Conservation (phyloP, 2,329 filamentous ascomycete genomes). For the Domatiomyces catenatus region DNA sequence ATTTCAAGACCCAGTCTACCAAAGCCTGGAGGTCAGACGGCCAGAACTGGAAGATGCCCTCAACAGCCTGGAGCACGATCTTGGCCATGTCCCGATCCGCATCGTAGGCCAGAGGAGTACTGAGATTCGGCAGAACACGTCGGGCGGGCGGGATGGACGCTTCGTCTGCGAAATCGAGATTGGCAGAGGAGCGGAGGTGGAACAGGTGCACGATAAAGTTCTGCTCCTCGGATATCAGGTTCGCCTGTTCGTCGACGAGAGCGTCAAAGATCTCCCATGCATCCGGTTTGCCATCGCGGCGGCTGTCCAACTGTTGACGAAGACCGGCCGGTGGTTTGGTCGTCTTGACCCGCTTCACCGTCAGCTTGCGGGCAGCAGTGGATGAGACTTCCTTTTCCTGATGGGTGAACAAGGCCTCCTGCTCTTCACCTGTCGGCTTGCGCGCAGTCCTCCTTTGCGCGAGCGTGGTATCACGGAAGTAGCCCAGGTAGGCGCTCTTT, state of each 20-base stretch:
- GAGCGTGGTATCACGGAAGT: slow-evolving; percentile 62
- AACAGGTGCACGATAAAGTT: slow-evolving; percentile 97
- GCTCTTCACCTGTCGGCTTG: slow-evolving; percentile 61
- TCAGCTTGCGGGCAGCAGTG: slow-evolving; percentile 70
- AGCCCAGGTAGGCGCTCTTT: slow-evolving; percentile 60
- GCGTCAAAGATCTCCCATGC: slow-evolving; percentile 70
- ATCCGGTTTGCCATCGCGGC: slow-evolving; percentile 49
- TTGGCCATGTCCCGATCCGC: slow-evolving; percentile 76
- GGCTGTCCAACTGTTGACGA: slow-evolving; percentile 33
- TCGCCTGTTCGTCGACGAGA: slow-evolving; percentile 65
- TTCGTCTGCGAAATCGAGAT: slow-evolving; percentile 67
- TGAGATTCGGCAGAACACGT: slow-evolving; percentile 57
- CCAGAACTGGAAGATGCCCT: slow-evolving; percentile 72
- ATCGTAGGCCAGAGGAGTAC: slow-evolving; percentile 63
- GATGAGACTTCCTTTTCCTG: slow-evolving; percentile 73
- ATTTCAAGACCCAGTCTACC: slow-evolving; percentile 66
- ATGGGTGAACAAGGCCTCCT: slow-evolving; percentile 73
- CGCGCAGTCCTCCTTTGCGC: slow-evolving; percentile 67
- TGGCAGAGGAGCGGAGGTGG: slow-evolving; percentile 74
- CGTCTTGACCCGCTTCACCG: slow-evolving; percentile 85
- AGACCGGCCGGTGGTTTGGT: slow-evolving; percentile 26
- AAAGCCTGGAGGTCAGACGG: slow-evolving; percentile 61
- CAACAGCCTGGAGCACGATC: slow-evolving; percentile 73
- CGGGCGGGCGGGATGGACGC: slow-evolving; percentile 48
- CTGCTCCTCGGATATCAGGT: slow-evolving; percentile 79